Conservation (phyloP, 352 stramenopile genomes). For the Phytophthora meadii region DNA sequence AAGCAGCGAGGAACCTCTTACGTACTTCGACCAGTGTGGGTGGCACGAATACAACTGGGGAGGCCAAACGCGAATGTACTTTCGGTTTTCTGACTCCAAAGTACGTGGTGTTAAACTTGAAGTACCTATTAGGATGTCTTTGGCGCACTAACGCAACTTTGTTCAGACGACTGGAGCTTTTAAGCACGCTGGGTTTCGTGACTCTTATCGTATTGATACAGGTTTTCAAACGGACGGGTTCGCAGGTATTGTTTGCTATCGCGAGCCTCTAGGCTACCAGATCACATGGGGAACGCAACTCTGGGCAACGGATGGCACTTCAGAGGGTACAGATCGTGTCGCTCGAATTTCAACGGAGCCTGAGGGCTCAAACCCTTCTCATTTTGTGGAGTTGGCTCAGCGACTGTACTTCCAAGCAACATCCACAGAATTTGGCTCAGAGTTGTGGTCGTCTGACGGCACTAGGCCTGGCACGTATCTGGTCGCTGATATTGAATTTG, state of each 20-base stretch:
- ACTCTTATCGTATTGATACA: conserved; percentile 67
- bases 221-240: conserved; percentile 63
- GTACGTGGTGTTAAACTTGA: conserved; percentile 19
- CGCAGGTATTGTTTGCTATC: conserved; percentile 83
- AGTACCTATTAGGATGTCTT: not conserved
- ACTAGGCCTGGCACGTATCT: conserved; percentile 52
- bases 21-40: conserved; percentile 89
- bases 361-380: conserved; percentile 37
- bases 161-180: conserved; percentile 73
- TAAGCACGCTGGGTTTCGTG: conserved; percentile 83
- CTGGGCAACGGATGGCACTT: conserved; percentile 86
- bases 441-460: conserved; percentile 85
- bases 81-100: conserved; percentile 88
- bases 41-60: conserved; percentile 85
- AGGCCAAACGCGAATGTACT: conserved; percentile 61
- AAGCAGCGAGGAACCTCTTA: conserved; percentile 42
- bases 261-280: conserved; percentile 15
- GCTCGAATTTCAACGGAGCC: conserved; percentile 44
- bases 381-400: conserved; percentile 48
- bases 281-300: conserved; percentile 58
- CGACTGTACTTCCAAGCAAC: conserved; percentile 80
- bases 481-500: conserved; percentile 65
- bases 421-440: conserved; percentile 51
- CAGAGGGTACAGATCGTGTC: conserved; percentile 66
- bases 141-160: conserved; percentile 7